Percentiles rank a stretch among this genome's conserved stretches.
These are phyloP conservation scores for Fusarium odoratissimum DNA, from an alignment of 2,329 filamentous ascomycete genomes.

Conservation along the genomic window DNA sequence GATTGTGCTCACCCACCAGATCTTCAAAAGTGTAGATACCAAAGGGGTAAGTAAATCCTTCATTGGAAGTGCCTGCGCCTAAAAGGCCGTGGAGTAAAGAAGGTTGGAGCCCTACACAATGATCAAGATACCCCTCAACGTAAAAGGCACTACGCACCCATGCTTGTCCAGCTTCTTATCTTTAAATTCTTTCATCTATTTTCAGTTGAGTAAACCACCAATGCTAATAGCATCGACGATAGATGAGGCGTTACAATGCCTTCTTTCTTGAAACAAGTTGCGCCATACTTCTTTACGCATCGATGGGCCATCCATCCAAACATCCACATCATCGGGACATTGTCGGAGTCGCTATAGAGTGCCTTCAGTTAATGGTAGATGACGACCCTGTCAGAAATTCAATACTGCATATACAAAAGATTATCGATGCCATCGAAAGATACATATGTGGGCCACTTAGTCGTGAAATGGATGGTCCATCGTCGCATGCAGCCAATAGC, in stretches of 20 bases:
- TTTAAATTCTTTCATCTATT: too few relatives aligned
- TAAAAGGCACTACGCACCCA: too few relatives aligned
- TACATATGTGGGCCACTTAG: not conserved
- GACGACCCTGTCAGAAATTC: not conserved
- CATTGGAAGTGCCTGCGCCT: too few relatives aligned
- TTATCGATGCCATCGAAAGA: not conserved
- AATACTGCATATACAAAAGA: not conserved
- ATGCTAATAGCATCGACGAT: accelerated
- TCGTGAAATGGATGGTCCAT: not conserved
- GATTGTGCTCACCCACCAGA: not conserved
- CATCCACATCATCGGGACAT: not conserved
- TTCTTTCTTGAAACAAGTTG: not conserved
- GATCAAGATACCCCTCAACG: too few relatives aligned
- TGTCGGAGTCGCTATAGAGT: not conserved
- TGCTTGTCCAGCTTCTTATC: too few relatives aligned
- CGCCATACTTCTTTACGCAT: not conserved
- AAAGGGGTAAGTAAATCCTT: not conserved
- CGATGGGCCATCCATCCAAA: not conserved
- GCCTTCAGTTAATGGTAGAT: not conserved
- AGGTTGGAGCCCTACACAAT: too few relatives aligned
- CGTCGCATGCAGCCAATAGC: too few relatives aligned
- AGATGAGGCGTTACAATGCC: not conserved
- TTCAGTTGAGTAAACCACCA: not conserved
- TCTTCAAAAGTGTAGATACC: not conserved
- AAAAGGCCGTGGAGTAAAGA: too few relatives aligned